These are phyloP conservation scores for Scytalidium sp. DNA, from an alignment of 2,329 filamentous ascomycete genomes.

Conservation along the genomic window DNA sequence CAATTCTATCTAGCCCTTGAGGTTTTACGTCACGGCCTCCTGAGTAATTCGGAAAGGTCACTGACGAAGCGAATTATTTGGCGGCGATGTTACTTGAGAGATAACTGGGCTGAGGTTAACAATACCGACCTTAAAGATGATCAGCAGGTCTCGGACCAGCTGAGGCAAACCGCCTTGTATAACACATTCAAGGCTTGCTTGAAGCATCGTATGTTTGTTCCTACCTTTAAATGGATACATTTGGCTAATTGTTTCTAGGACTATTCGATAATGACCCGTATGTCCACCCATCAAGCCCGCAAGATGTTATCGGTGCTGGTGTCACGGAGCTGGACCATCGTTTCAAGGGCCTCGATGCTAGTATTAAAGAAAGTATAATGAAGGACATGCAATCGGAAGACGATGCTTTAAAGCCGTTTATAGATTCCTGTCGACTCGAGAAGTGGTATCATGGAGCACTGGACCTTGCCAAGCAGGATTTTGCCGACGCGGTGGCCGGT, in stretches of 20 bases:
- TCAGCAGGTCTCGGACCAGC: constrained; percentile 56
- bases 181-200: constrained; percentile 63
- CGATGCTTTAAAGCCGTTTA: constrained; percentile 56
- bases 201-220: constrained; percentile 55
- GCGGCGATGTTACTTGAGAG: constrained; percentile 79
- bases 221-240: not conserved
- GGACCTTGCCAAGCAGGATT: constrained; percentile 33
- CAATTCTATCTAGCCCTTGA: constrained; percentile 65
- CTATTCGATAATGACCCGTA: constrained; percentile 35
- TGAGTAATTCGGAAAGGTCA: constrained; percentile 54
- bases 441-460: constrained; percentile 58
- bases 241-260: constrained; percentile 21
- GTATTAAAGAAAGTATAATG: constrained; percentile 63
- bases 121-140: constrained; percentile 75
- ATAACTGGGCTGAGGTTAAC: constrained; percentile 81
- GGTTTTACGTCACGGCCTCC: constrained; percentile 41
- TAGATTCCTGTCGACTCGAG: constrained; percentile 66
- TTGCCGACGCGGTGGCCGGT: constrained; percentile 29
- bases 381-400: constrained; percentile 75
- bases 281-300: constrained; percentile 47
- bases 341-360: constrained; percentile 57
- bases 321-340: constrained; percentile 59
- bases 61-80: constrained; percentile 66
- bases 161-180: constrained; percentile 67
- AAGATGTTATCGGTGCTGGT: constrained; percentile 56